Evolutionary conservation across 495 filamentous ascomycete species (phyloP).

Genomic region (Pyronema omphalodes): DNA sequence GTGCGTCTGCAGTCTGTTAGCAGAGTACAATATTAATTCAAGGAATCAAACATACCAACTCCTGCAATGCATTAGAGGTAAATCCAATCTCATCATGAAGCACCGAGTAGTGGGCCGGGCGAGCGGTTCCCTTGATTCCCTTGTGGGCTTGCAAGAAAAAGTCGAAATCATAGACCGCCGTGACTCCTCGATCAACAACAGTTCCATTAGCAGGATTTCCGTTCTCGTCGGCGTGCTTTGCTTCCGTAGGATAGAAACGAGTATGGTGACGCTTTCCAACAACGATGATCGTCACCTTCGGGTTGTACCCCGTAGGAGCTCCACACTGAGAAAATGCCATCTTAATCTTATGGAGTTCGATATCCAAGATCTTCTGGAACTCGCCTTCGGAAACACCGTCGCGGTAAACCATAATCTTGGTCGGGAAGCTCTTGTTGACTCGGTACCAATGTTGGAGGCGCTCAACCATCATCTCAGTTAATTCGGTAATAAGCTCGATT

Average conservation of each 20-base stretch:
- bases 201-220: constrained; percentile 58
- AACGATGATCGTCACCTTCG: constrained; percentile 40
- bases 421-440: constrained; percentile 38
- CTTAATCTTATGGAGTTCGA: constrained; percentile 34
- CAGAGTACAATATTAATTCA: not conserved
- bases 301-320: constrained; percentile 30
- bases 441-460: constrained; percentile 43
- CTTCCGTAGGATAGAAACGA: constrained; percentile 52
- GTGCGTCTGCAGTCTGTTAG: constrained; percentile 33
- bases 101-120: constrained; percentile 60
- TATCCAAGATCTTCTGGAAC: constrained; percentile 15
- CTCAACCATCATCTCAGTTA: constrained; percentile 38
- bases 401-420: constrained; percentile 69
- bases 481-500: constrained; percentile 35
- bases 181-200: constrained; percentile 74
- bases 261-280: constrained; percentile 83
- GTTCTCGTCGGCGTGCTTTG: constrained; percentile 31
- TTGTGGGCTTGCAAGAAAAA: constrained; percentile 80
- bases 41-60: constrained; percentile 12
- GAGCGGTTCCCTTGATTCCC: constrained; percentile 69
- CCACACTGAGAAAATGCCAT: constrained; percentile 36
- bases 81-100: constrained; percentile 45
- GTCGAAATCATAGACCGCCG: constrained; percentile 54
- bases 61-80: constrained; percentile 13
- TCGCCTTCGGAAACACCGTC: constrained; percentile 75